Conservation (phyloP, 2,329 filamentous ascomycete species). For the Alternaria gansuensis region DNA sequence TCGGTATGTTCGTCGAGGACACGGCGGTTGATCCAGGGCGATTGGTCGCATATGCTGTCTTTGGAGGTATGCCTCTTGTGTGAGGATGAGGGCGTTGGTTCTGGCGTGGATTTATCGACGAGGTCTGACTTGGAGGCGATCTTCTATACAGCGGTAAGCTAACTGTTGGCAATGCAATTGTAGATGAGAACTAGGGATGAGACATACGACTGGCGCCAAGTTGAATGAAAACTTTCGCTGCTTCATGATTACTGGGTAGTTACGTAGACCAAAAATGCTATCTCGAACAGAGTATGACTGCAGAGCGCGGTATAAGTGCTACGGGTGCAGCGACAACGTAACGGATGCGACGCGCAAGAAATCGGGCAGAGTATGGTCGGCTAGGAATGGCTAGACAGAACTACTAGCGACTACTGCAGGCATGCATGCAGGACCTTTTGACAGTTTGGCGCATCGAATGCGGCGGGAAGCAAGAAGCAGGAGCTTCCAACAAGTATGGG, state of each 20-base stretch:
- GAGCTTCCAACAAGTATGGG: constrained; percentile 1
- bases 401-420: constrained; percentile 13
- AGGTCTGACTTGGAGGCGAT: constrained; percentile 44
- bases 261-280: background rate
- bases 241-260: constrained; percentile 37
- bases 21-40: constrained; percentile 56
- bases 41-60: constrained; percentile 49
- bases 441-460: constrained; percentile 4
- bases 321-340: constrained; percentile 8
- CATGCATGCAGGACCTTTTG: background rate
- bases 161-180: constrained; percentile 5
- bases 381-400: constrained; percentile 19
- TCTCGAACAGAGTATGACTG: background rate
- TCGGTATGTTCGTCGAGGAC: constrained; percentile 55
- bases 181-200: background rate
- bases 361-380: constrained; percentile 9
- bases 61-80: constrained; percentile 42
- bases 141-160: constrained; percentile 39
- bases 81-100: constrained; percentile 26
- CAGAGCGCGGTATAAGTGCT: constrained; percentile 7
- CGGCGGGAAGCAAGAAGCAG: constrained; percentile 1
- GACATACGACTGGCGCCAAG: constrained; percentile 54
- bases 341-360: constrained; percentile 8
- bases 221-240: constrained; percentile 58
- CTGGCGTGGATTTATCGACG: constrained; percentile 42